phyloP scores from a whole-genome alignment of 805 yeast genomes.

The Nadsonia fulvescens region DNA sequence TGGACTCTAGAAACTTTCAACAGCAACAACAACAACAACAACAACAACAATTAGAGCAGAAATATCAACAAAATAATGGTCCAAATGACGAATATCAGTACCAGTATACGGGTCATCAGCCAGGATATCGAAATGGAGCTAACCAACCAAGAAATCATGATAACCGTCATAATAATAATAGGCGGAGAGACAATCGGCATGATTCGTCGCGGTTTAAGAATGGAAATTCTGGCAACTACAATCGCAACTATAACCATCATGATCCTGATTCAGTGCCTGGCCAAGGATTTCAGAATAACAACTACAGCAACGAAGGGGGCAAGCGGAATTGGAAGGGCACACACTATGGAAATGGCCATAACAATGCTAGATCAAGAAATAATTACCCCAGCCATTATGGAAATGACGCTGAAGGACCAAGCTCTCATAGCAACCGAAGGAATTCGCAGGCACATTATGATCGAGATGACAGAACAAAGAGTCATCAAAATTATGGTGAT shows the following conservation, averaged over 20 bases:
- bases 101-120: slow-evolving; percentile 1
- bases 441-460: too few species aligned
- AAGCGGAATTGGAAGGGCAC: too few species aligned
- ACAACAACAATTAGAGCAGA: slow-evolving; percentile 6
- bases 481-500: too few species aligned
- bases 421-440: too few species aligned
- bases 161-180: neutral
- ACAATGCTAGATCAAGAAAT: too few species aligned
- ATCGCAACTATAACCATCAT: slow-evolving; percentile 1
- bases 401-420: too few species aligned
- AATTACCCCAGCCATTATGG: too few species aligned
- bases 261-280: too few species aligned
- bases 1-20: slow-evolving; percentile 27
- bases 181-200: slow-evolving; percentile 1
- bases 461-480: too few species aligned
- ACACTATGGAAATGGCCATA: too few species aligned
- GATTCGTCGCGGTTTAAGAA: slow-evolving; percentile 1
- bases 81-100: slow-evolving; percentile 3
- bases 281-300: too few species aligned
- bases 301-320: too few species aligned
- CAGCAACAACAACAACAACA: slow-evolving; percentile 4
- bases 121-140: neutral
- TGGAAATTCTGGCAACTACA: slow-evolving; percentile 2
- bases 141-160: neutral
- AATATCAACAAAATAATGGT: slow-evolving; percentile 4